Evolutionary conservation across 73 alveolate genomes (phyloP), one percentile per base, ranked within the genome.

Genomic region (Tetrahymena malaccensis): DNA sequence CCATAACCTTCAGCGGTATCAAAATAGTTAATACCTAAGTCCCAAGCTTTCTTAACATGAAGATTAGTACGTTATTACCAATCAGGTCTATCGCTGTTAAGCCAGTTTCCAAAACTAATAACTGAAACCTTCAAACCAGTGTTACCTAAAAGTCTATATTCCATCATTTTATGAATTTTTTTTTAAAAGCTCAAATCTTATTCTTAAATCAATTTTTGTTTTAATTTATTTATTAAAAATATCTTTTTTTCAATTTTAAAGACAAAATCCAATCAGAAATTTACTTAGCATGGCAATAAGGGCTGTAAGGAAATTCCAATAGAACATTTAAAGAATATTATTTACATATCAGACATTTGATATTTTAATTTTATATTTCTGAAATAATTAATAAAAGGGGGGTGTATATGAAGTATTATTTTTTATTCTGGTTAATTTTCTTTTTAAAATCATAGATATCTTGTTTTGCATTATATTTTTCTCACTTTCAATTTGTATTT

Each of bases 1-100:
- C 99, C 99, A 96, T 98, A 98, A 84, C 95, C 95, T 97, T 98
- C 99, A 12, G 99, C 99, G 25, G 99, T 98, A 96, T 98, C 99
- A 94, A 98, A 98, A 97, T 98, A 98, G 97, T 98, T 98, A 97
- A 98, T 96, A n/a, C 99, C 99, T 83, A 96, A 96, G 34, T 97
- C 99, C 94, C 97, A 94, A 43, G 98, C 97, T 84, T 83, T 96
- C 95, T 97, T 94, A 37, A 97, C 93, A 85, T 85, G 55, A 55
- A 97, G 96, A 21, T 34, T 93, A 38, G 93, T 96, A 43, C 55
- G 44, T 13, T 96, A 94, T 38, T 96, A 50, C 43, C 94, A 84
- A 50, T 55, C 96, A 33, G 94, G 83, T 21, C 85, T 96, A 50
- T 95, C 94, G 31, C 97, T 97, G n/a, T 96, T 96, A 40, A 98